Conservation (phyloP, 2,329 filamentous ascomycete genomes). For the Monilinia vaccinii-corymbosi region DNA sequence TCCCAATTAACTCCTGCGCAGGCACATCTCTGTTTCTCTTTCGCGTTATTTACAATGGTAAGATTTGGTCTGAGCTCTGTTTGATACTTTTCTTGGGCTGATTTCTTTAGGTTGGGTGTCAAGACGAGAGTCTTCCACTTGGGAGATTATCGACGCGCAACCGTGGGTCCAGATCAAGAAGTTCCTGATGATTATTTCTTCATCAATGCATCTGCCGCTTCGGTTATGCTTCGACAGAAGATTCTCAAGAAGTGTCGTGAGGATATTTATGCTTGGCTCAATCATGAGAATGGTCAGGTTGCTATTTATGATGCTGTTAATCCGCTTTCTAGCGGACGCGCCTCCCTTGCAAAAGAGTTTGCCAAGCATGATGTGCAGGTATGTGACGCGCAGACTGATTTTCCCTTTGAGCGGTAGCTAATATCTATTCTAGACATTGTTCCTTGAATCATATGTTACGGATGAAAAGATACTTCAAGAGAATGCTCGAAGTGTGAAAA, state of each 20-base stretch:
- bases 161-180: conserved; percentile 71
- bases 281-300: conserved; percentile 95
- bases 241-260: conserved; percentile 96
- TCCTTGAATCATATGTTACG: conserved; percentile 92
- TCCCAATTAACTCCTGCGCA: conserved; percentile 28
- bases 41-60: conserved; percentile 88
- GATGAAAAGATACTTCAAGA: conserved; percentile 91
- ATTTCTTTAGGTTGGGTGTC: conserved; percentile 66
- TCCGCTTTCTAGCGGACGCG: conserved; percentile 71
- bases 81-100: neutral
- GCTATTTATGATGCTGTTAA: conserved; percentile 99
- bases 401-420: conserved; percentile 4
- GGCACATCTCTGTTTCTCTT: conserved; percentile 90
- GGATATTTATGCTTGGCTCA: conserved; percentile 92
- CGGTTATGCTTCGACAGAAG: conserved; percentile 90
- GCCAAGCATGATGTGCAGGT: conserved; percentile 94
- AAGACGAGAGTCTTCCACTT: conserved; percentile 98
- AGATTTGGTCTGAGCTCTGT: conserved; percentile 21
- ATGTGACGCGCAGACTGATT: conserved; percentile 18
- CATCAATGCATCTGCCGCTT: conserved; percentile 83
- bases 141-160: conserved; percentile 90
- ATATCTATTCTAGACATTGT: conserved; percentile 59
- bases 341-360: conserved; percentile 87
- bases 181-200: conserved; percentile 98
- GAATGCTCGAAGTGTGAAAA: conserved; percentile 95